phyloP scores from a whole-genome alignment of 2,329 filamentous ascomycete genomes.

The Arthrobotrys sphaeroides region DNA sequence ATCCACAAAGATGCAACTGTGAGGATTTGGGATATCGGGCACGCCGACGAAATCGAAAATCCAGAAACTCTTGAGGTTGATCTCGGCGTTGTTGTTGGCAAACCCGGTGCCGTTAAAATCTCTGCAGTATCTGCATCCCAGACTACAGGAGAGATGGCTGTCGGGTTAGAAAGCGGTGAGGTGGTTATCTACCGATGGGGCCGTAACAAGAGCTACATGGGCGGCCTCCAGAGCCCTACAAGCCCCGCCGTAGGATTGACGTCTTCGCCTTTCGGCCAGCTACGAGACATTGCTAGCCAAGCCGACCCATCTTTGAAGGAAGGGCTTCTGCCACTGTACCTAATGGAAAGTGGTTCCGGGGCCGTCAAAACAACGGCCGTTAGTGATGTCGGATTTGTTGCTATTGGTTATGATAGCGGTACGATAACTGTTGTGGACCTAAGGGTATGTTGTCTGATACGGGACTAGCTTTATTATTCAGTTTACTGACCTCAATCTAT shows the following conservation, averaged over 20 bases:
- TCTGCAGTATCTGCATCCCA: conserved; percentile 64
- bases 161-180: conserved; percentile 84
- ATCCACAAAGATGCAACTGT: conserved; percentile 91
- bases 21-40: conserved; percentile 90
- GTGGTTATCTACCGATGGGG: conserved; percentile 88
- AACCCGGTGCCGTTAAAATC: conserved; percentile 81
- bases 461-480: not conserved
- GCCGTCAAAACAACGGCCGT: conserved; percentile 80
- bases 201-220: conserved; percentile 70
- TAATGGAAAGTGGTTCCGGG: conserved; percentile 85
- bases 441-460: conserved; percentile 62
- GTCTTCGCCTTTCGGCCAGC: not conserved
- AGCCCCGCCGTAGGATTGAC: not conserved
- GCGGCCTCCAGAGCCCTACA: conserved; percentile 4
- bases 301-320: conserved; percentile 72
- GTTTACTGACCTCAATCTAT: not conserved
- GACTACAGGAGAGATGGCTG: conserved; percentile 83
- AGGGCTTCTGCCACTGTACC: conserved; percentile 78
- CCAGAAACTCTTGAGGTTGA: conserved; percentile 82
- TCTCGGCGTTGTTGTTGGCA: conserved; percentile 80
- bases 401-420: conserved; percentile 83
- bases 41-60: conserved; percentile 94
- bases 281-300: conserved; percentile 55
- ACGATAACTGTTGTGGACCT: conserved; percentile 84
- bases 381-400: conserved; percentile 93